Evolutionary conservation across 2,329 filamentous ascomycete species (phyloP).

Genomic region (Cercospora janseana): DNA sequence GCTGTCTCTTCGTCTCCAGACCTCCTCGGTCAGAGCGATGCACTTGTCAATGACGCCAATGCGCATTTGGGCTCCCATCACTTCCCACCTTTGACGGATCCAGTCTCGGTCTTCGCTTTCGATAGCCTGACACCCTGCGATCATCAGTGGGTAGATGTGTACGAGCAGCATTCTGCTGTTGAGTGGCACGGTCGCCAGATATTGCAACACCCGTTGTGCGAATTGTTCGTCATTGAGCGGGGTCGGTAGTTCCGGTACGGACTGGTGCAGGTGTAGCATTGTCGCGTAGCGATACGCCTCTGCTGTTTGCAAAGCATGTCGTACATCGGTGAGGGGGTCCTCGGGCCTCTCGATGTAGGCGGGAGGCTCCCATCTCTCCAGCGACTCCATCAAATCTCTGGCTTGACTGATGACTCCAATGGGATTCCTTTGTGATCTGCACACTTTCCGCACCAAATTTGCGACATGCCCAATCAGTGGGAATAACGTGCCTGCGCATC

Average conservation of each 20-base stretch:
- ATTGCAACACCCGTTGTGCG: conserved; percentile 60
- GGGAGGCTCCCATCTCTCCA: conserved; percentile 62
- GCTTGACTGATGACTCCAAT: conserved; percentile 62
- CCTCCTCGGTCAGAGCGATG: conserved; percentile 62
- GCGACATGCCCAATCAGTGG: conserved; percentile 66
- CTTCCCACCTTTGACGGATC: conserved; percentile 62
- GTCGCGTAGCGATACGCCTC: conserved; percentile 67
- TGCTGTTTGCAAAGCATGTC: conserved; percentile 65
- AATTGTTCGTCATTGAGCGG: conserved; percentile 53
- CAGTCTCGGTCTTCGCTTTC: conserved; percentile 61
- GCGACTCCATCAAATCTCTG: conserved; percentile 58
- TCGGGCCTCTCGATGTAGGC: conserved; percentile 59
- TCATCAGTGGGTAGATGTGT: conserved; percentile 68
- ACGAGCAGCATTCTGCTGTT: conserved; percentile 64
- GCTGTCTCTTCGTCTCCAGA: conserved; percentile 63
- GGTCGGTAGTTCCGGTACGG: conserved; percentile 66
- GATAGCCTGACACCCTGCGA: conserved; percentile 63
- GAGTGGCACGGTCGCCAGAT: conserved; percentile 62
- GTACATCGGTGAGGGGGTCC: conserved; percentile 60
- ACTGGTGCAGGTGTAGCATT: conserved; percentile 64
- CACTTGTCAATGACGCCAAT: conserved; percentile 67
- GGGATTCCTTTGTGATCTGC: conserved; percentile 56
- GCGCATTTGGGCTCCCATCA: conserved; percentile 61
- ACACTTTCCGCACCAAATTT: conserved; percentile 62
- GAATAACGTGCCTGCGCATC: conserved; percentile 65